phyloP scores from a whole-genome alignment of 2,329 filamentous ascomycete genomes.

The Xylaria sp. region DNA sequence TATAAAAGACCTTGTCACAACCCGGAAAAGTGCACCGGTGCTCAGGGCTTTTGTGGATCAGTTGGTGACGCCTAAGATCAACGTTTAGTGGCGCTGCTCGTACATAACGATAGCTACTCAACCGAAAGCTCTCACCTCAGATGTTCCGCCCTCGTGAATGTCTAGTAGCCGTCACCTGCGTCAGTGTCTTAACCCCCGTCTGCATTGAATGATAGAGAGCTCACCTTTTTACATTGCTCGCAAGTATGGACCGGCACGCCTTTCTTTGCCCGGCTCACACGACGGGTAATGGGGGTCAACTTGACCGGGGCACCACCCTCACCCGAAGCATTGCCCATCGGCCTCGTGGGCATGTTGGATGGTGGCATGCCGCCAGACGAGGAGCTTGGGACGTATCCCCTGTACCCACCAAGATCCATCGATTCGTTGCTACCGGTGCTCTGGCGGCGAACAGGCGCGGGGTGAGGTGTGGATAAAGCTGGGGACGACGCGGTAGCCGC shows the following conservation, averaged over 20 bases:
- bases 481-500: conserved; percentile 33
- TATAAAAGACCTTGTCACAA: conserved; percentile 61
- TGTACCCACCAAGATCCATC: conserved; percentile 47
- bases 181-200: conserved; percentile 3
- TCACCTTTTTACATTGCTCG: conserved; percentile 56
- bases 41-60: conserved; percentile 59
- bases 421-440: conserved; percentile 54
- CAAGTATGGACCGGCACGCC: conserved; percentile 61
- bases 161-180: conserved; percentile 46
- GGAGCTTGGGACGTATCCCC: conserved; percentile 41
- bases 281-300: conserved; percentile 59
- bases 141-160: conserved; percentile 65
- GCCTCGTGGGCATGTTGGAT: conserved; percentile 44
- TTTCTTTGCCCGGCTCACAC: conserved; percentile 62
- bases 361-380: conserved; percentile 38
- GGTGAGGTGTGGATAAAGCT: conserved; percentile 36
- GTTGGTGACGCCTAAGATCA: conserved; percentile 57
- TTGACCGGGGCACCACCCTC: conserved; percentile 48
- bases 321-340: conserved; percentile 40
- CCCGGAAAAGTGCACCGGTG: conserved; percentile 54
- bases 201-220: conserved; percentile 7
- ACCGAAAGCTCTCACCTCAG: conserved; percentile 49
- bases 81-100: conserved; percentile 29
- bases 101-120: conserved; percentile 5
- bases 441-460: conserved; percentile 38